Conservation (phyloP, 805 yeast genomes). For the Aciculoconidium aculeatum region DNA sequence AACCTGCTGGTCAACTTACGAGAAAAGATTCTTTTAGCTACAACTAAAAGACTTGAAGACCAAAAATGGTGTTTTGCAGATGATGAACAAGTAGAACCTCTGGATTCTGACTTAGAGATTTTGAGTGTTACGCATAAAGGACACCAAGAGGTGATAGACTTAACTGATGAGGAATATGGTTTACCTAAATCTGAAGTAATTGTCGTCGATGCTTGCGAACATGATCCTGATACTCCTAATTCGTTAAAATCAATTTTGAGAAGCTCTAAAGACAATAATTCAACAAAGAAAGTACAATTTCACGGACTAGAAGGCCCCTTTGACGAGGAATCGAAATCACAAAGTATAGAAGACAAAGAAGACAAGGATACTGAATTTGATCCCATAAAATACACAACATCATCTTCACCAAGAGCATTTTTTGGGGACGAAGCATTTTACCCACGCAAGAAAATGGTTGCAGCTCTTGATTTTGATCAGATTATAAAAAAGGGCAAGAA, state of each 20-base stretch:
- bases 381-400: conserved; percentile 16
- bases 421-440: conserved; percentile 16
- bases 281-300: conserved; percentile 8
- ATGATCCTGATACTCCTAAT: not conserved
- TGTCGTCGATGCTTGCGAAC: conserved; percentile 20
- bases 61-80: conserved; percentile 40
- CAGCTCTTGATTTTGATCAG: conserved; percentile 23
- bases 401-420: conserved; percentile 23
- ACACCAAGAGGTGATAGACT: conserved; percentile 10
- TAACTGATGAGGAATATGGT: conserved; percentile 10
- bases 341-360: conserved; percentile 1
- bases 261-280: not conserved
- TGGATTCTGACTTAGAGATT: conserved; percentile 40
- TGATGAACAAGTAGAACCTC: conserved; percentile 30
- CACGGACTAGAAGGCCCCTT: conserved; percentile 12
- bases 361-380: conserved; percentile 10
- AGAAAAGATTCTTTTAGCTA: conserved; percentile 51
- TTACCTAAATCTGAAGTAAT: conserved; percentile 11
- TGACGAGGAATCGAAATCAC: conserved; percentile 10
- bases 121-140: conserved; percentile 6
- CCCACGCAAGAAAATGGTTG: conserved; percentile 24
- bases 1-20: conserved; percentile 20
- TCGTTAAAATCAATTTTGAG: conserved; percentile 6
- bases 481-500: conserved; percentile 18
- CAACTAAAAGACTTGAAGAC: conserved; percentile 54